Evolutionary conservation across 768 basidiomycete species (phyloP).

Genomic region (Naganishia antarctica): DNA sequence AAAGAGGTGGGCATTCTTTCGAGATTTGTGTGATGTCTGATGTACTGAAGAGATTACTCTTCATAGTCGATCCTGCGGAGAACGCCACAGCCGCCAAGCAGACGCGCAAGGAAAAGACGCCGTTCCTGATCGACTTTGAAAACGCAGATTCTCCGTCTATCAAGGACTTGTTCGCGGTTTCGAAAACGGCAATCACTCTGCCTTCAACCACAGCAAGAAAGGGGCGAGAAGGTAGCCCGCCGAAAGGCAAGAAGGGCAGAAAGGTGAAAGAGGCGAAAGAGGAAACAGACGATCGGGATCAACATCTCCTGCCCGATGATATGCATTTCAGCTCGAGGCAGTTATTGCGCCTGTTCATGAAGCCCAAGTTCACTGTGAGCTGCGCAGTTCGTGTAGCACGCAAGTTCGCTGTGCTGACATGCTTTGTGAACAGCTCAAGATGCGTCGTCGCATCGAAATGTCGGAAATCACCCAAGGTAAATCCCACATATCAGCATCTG

Average conservation of each 20-base stretch:
- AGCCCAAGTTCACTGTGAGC: slow-evolving; percentile 87
- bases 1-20: slow-evolving; percentile 54
- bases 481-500: background rate
- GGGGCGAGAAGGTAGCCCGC: slow-evolving; percentile 8
- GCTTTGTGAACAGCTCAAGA: slow-evolving; percentile 61
- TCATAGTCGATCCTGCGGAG: slow-evolving; percentile 52
- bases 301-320: slow-evolving; percentile 83
- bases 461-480: slow-evolving; percentile 15
- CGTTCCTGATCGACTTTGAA: slow-evolving; percentile 50
- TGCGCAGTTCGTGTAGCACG: background rate
- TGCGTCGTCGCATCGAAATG: slow-evolving; percentile 63
- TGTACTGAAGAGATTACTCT: slow-evolving; percentile 12
- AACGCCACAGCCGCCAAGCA: slow-evolving; percentile 37
- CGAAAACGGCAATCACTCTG: slow-evolving; percentile 36
- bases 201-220: slow-evolving; percentile 10
- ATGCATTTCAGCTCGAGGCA: slow-evolving; percentile 94
- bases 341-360: slow-evolving; percentile 85
- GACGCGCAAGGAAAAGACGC: slow-evolving; percentile 49
- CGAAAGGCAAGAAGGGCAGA: slow-evolving; percentile 18
- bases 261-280: slow-evolving; percentile 11
- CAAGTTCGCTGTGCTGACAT: background rate
- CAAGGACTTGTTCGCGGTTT: slow-evolving; percentile 43
- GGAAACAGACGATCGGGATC: slow-evolving; percentile 52
- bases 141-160: slow-evolving; percentile 43
- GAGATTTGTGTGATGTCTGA: background rate